phyloP scores from a whole-genome alignment of 2,329 filamentous ascomycete species.

The Paramyrothecium roridum region DNA sequence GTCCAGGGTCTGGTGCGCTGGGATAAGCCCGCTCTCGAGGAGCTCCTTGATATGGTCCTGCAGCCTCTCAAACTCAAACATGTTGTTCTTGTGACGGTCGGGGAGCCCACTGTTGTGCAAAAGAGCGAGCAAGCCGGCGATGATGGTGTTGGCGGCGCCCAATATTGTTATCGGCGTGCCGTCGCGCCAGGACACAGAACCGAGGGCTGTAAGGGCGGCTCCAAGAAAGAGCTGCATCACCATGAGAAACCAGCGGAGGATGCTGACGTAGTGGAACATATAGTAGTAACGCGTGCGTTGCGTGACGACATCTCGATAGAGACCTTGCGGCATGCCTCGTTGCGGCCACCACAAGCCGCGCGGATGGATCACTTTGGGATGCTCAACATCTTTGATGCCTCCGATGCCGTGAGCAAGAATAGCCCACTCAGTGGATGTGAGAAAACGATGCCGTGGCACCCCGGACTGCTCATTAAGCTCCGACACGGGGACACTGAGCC shows the following conservation, averaged over 20 bases:
- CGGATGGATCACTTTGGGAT: slow-evolving; percentile 37
- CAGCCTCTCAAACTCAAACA: slow-evolving; percentile 44
- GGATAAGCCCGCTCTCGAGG: slow-evolving; percentile 44
- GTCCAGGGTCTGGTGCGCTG: slow-evolving; percentile 36
- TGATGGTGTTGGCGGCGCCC: slow-evolving; percentile 46
- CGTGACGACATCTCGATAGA: slow-evolving; percentile 45
- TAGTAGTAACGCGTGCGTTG: slow-evolving; percentile 42
- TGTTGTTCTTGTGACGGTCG: slow-evolving; percentile 47
- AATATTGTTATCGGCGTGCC: slow-evolving; percentile 45
- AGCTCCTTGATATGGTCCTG: slow-evolving; percentile 49
- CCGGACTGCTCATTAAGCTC: slow-evolving; percentile 10
- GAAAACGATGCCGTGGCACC: slow-evolving; percentile 30
- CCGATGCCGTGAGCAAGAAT: slow-evolving; percentile 45
- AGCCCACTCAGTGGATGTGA: slow-evolving; percentile 41
- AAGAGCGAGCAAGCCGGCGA: slow-evolving; percentile 44
- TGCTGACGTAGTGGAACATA: slow-evolving; percentile 39
- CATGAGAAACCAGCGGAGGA: slow-evolving; percentile 43
- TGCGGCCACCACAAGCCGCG: slow-evolving; percentile 42
- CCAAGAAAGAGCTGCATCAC: slow-evolving; percentile 46
- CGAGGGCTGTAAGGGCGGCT: slow-evolving; percentile 47
- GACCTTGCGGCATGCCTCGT: slow-evolving; percentile 41
- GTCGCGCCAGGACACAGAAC: slow-evolving; percentile 32
- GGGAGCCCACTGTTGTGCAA: slow-evolving; percentile 53
- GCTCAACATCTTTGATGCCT: slow-evolving; percentile 42
- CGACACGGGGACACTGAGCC: not conserved